Evolutionary conservation across 2,329 filamentous ascomycete species (phyloP).

Genomic region (Thelonectria olida): DNA sequence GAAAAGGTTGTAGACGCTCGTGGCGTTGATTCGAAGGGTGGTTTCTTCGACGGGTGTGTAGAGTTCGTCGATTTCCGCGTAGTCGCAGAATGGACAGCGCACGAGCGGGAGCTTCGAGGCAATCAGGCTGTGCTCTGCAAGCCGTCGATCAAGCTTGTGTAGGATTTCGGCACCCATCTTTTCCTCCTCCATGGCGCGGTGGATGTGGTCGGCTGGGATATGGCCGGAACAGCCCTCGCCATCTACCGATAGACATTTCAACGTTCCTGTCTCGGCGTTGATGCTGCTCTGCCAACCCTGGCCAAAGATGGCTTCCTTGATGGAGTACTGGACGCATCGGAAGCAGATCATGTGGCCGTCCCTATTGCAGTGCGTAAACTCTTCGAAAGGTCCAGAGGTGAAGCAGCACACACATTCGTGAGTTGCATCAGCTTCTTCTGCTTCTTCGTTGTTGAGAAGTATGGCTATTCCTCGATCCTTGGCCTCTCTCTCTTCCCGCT

Average conservation of each 20-base stretch:
- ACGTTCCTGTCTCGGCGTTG: conserved; percentile 74
- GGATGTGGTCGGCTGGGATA: conserved; percentile 75
- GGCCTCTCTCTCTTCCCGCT: conserved; percentile 54
- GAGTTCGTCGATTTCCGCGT: conserved; percentile 86
- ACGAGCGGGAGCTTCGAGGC: conserved; percentile 79
- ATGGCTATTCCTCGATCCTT: conserved; percentile 63
- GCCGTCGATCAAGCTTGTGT: conserved; percentile 78
- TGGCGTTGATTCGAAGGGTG: conserved; percentile 64
- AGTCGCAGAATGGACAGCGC: conserved; percentile 89
- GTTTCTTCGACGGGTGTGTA: conserved; percentile 68
- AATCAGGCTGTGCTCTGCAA: conserved; percentile 79
- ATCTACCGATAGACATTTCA: conserved; percentile 84
- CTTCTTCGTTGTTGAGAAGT: conserved; percentile 66
- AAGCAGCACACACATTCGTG: conserved; percentile 85
- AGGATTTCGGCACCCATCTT: conserved; percentile 77
- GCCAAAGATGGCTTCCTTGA: conserved; percentile 90
- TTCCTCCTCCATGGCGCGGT: conserved; percentile 75
- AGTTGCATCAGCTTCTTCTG: conserved; percentile 63
- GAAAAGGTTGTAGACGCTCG: conserved; percentile 57
- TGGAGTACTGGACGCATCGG: conserved; percentile 81
- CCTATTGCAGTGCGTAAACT: conserved; percentile 75
- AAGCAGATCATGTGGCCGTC: conserved; percentile 81
- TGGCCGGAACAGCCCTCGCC: conserved; percentile 77
- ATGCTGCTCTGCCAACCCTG: conserved; percentile 90
- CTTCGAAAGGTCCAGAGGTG: conserved; percentile 74